A percentile compares a stretch with the other conserved stretches of the same genome.
These are phyloP conservation scores for Sporothrix humicola DNA, from an alignment of 2,329 filamentous ascomycete species.

Conservation along the genomic window DNA sequence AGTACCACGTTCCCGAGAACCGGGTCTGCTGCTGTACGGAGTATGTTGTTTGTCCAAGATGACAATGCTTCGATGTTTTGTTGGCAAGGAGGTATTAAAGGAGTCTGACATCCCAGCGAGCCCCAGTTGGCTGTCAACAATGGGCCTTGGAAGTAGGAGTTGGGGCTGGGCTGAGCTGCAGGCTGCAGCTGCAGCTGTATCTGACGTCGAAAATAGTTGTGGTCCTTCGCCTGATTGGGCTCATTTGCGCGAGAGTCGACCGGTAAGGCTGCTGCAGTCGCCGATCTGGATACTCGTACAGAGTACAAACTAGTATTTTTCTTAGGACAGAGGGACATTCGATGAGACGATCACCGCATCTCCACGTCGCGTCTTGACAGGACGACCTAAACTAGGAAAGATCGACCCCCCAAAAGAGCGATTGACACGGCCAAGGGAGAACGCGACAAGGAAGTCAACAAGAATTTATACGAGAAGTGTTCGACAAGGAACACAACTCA, in stretches of 20 bases:
- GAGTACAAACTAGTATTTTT: not conserved
- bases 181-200: not conserved
- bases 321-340: no score
- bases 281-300: not conserved
- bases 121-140: not conserved
- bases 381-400: not conserved
- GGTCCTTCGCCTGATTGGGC: not conserved
- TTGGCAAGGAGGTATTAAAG: constrained; percentile 3
- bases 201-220: not conserved
- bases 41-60: not conserved
- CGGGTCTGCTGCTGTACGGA: not conserved
- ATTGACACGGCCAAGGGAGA: not conserved
- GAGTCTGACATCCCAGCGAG: not conserved
- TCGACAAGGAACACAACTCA: no score
- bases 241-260: not conserved
- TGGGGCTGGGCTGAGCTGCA: not conserved
- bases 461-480: not conserved
- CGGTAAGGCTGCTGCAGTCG: not conserved
- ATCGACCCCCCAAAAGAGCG: not conserved
- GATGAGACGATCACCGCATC: not conserved
- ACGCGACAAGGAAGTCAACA: not conserved
- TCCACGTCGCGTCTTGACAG: not conserved
- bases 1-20: not conserved
- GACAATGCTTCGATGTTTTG: not conserved
- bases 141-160: not conserved